A percentile compares a stretch with the other conserved stretches of the same genome.
phyloP scores from a whole-genome alignment of 108 stramenopile genomes.

The Skeletonema menzelii region DNA sequence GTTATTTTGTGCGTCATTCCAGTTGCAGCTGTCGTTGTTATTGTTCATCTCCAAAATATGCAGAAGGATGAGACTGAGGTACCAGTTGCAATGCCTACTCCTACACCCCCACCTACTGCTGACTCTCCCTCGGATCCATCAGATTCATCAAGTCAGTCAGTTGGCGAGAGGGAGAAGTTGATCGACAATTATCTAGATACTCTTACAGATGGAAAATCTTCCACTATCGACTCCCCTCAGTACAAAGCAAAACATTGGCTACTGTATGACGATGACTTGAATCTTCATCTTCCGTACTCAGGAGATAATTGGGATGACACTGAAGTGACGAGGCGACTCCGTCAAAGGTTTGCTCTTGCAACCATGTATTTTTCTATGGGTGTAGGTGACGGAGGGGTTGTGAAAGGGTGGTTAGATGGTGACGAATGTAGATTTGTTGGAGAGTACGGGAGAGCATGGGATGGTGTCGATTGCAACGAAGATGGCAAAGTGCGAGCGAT shows the following conservation, averaged over 20 bases:
- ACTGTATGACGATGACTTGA: conserved; percentile 39
- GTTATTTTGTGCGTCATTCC: conserved; percentile 1
- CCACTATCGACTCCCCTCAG: conserved; percentile 46
- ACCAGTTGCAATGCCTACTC: neutral
- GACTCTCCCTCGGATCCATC: neutral
- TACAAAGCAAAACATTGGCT: conserved; percentile 61
- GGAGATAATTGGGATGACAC: conserved; percentile 6
- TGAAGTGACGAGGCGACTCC: conserved; percentile 39
- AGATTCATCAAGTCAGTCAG: neutral
- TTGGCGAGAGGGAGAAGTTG: conserved; percentile 13
- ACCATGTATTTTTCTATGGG: conserved; percentile 60
- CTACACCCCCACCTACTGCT: neutral
- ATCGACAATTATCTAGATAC: conserved; percentile 14
- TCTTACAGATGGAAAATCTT: conserved; percentile 37
- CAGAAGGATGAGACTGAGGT: neutral
- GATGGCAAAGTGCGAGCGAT: conserved; percentile 52
- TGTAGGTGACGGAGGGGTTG: conserved; percentile 23
- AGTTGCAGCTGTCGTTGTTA: conserved; percentile 2
- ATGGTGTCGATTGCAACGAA: conserved; percentile 54
- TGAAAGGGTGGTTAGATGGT: conserved; percentile 64
- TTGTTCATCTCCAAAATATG: conserved; percentile 13
- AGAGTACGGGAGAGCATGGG: conserved; percentile 47
- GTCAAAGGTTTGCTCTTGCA: conserved; percentile 72
- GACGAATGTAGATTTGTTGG: conserved; percentile 64
- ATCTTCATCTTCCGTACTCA: neutral